phyloP scores from a whole-genome alignment of 139 green algal genomes.

The Picochlorum sp. region DNA sequence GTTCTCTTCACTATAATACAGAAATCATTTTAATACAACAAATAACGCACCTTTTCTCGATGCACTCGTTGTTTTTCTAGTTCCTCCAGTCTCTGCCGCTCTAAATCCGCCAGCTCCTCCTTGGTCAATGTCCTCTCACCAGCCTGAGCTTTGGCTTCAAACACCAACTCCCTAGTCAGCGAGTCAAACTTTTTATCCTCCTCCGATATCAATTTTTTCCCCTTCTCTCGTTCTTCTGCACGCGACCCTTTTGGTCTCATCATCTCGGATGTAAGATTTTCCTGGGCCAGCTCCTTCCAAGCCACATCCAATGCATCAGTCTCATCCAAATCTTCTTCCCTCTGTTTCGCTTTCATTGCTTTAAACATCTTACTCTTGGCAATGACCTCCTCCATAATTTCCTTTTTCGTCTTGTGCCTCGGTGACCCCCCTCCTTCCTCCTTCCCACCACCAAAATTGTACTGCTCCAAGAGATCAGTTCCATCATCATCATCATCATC shows the following conservation, averaged over 20 bases:
- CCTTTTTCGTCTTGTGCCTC: constrained; percentile 25
- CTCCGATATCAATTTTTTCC: background rate
- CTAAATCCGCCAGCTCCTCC: constrained; percentile 60
- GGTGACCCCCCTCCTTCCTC: background rate
- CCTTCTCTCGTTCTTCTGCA: constrained; percentile 9
- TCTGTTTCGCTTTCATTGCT: constrained; percentile 63
- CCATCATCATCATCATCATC: constrained; percentile 30
- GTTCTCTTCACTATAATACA: constrained; percentile 9
- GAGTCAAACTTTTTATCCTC: constrained; percentile 62
- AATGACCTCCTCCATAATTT: constrained; percentile 98
- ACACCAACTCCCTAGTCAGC: constrained; percentile 56
- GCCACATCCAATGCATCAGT: constrained; percentile 65
- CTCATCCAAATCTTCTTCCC: constrained; percentile 75
- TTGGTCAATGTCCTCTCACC: constrained; percentile 50
- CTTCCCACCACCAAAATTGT: constrained; percentile 27
- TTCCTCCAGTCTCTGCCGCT: constrained; percentile 50
- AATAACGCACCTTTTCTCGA: constrained; percentile 41
- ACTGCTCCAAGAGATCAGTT: constrained; percentile 40
- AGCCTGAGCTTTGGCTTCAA: constrained; percentile 54
- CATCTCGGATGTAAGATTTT: background rate
- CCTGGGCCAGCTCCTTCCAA: constrained; percentile 49
- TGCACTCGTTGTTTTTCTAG: constrained; percentile 63
- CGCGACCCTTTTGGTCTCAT: constrained; percentile 25
- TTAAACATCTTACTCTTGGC: constrained; percentile 84
- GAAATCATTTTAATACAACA: background rate